Evolutionary conservation across 208 protist genomes (phyloP).

Genomic region (Naegleria fowleri): DNA sequence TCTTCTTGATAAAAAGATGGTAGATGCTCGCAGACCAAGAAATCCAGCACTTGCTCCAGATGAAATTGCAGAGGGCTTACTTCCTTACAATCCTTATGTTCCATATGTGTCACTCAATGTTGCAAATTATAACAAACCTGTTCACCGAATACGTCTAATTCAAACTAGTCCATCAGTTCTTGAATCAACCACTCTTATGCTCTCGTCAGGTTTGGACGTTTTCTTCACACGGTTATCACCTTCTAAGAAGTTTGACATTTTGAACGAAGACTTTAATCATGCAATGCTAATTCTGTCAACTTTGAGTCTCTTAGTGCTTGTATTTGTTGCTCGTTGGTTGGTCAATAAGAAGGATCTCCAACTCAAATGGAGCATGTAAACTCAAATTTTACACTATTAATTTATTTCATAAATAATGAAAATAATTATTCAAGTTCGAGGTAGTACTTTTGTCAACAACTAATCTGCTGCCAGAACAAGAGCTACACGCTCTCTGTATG

Average conservation of each 20-base stretch:
- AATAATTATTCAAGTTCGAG: too few relatives aligned
- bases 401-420: background rate
- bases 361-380: background rate
- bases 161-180: conserved; percentile 62
- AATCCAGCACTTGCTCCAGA: background rate
- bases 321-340: background rate
- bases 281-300: conserved; percentile 60
- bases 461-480: background rate
- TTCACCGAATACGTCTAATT: conserved; percentile 56
- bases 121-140: conserved; percentile 60
- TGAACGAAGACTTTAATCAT: conserved; percentile 83
- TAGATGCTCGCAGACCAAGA: conserved; percentile 19
- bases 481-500: background rate
- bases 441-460: too few relatives aligned
- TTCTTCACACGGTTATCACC: conserved; percentile 75
- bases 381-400: background rate
- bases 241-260: conserved; percentile 77
- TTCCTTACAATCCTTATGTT: conserved; percentile 5
- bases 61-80: background rate
- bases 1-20: background rate
- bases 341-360: background rate
- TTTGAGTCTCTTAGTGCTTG: background rate
- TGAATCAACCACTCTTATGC: conserved; percentile 72
- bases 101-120: conserved; percentile 34
- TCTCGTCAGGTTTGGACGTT: conserved; percentile 69